These are phyloP conservation scores for Protea cynaroides DNA, from an alignment of 164 flowering plant species.

Conservation along the genomic window DNA sequence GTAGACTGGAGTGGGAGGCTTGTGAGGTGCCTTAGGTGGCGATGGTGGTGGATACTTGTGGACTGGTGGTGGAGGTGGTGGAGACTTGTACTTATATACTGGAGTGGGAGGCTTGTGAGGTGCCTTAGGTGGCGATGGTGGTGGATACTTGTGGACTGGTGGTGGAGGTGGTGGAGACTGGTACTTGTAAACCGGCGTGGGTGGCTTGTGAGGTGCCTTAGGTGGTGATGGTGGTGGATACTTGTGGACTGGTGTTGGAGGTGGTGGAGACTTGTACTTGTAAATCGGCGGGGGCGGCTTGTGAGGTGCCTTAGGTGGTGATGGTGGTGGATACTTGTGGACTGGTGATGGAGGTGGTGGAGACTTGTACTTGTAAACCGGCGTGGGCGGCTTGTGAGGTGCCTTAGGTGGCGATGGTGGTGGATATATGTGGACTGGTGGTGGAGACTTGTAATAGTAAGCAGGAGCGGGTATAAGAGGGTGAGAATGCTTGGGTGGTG, in stretches of 20 bases:
- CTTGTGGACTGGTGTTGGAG: constrained; percentile 9
- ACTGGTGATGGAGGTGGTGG: constrained; percentile 7
- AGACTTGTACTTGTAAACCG: neutral
- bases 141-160: constrained; percentile 2
- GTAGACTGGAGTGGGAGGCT: too few relatives aligned
- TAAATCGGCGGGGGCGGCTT: neutral
- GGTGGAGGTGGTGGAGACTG: constrained; percentile 12
- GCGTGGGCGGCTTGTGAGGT: constrained; percentile 1
- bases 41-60: too few relatives aligned
- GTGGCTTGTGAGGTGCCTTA: neutral
- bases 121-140: neutral
- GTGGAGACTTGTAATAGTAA: constrained; percentile 12
- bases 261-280: neutral
- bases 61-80: constrained; percentile 9
- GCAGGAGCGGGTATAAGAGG: too few relatives aligned
- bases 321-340: neutral
- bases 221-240: constrained; percentile 1
- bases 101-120: neutral
- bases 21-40: too few relatives aligned
- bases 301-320: too few relatives aligned
- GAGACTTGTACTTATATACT: constrained; percentile 8
- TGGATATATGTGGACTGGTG: constrained; percentile 7
- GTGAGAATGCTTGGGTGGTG: constrained; percentile 18
- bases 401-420: constrained; percentile 9
- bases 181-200: constrained; percentile 2